phyloP scores from a whole-genome alignment of 192 early-diverging fungal species.

The Backusella psychrophila region DNA sequence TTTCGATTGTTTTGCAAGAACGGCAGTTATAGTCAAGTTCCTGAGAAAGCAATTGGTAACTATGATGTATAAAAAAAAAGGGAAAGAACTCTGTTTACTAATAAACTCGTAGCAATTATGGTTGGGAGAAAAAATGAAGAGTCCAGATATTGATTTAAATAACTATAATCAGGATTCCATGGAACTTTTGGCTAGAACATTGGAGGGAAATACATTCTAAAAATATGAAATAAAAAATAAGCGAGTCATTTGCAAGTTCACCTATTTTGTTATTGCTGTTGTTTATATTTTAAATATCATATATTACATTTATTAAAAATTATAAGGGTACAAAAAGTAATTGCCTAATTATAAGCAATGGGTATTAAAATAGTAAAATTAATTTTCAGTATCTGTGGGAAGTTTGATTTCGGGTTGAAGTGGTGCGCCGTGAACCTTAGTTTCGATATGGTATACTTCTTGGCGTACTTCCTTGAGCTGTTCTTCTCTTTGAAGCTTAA shows the following conservation, averaged over 20 bases:
- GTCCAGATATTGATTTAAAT: conserved; percentile 24
- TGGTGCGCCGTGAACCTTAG: too few relatives aligned
- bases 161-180: background rate
- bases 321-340: background rate
- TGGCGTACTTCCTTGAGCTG: background rate
- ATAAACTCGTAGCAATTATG: background rate
- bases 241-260: too few relatives aligned
- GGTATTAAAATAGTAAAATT: background rate
- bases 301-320: background rate
- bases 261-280: too few relatives aligned
- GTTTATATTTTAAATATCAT: background rate
- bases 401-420: background rate
- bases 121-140: conserved; percentile 32
- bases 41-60: conserved; percentile 49
- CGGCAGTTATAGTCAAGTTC: conserved; percentile 50
- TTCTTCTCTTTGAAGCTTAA: background rate
- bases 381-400: background rate
- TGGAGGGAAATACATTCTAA: background rate
- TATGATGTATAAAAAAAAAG: background rate
- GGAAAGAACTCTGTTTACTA: background rate
- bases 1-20: conserved; percentile 51
- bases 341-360: background rate
- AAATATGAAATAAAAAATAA: background rate
- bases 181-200: background rate
- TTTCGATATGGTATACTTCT: background rate